Base-by-base conservation (phyloP, 306 rosid species). In the Casuarina cunninghamiana region DNA sequence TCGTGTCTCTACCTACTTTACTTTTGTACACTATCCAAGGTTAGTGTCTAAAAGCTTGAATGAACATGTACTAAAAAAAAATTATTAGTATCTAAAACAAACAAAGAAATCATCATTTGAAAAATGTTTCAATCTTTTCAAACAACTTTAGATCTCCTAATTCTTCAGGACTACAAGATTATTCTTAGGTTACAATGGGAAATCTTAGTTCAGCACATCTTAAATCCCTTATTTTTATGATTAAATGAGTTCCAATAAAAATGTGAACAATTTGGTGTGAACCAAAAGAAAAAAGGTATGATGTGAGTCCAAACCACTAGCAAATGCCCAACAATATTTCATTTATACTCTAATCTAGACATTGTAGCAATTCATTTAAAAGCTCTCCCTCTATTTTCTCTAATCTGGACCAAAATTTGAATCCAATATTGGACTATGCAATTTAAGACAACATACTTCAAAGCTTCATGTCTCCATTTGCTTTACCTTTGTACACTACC, bases 401-500 rank as follows among this genome's bases (percentile, higher is more conserved):
- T 26, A 26, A 26, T 26, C 1, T 53, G 26, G 26, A 5, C 15
- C 10, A 58, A 2, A 57, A 57, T n/a, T 57, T 57, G 63, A 57
- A 11, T 21, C 65, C 65, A 58, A 4, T 15, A 58, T 58, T 58
- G 38, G 65, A 4, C 11, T 26, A 10, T 26, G 15, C 65, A 57
- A 7, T 38, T 57, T 15, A 3, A 4, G 13, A 19, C n/a, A 57
- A 21, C 63, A 57, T 26, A 57, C 10, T 38, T 1, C 1, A 6
- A 1, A 10, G 63, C 63, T 57, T 5, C 7, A 2, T 1, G 38
- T 58, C 65, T 26, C 65, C 37, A 10, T 19, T 58, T 26, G 9
- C 39, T 26, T 58, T 58, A 11, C 65, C 65, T 58, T 58, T 58
- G 65, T 26, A 58, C 41, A 19, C 63, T 57, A 57, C 63, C 63